Evolutionary conservation across 148 eudicot genomes (phyloP).

Genomic region (Amaranthus cruentus): DNA sequence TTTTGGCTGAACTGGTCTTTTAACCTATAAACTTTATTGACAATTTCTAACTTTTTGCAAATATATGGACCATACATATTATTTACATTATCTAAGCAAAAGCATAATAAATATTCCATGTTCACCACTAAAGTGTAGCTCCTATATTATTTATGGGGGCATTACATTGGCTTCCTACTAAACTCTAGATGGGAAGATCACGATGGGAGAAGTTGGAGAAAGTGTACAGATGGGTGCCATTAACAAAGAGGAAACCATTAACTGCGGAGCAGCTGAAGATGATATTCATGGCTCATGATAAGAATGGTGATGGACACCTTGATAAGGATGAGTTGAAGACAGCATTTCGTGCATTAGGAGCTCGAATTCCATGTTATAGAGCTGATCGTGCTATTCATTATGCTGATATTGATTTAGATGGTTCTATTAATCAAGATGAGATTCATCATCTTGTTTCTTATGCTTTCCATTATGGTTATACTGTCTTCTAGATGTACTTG

Average conservation of each 20-base stretch:
- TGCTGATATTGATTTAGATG: conserved; percentile 41
- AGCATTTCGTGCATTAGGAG: conserved; percentile 33
- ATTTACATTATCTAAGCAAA: conserved; percentile 12
- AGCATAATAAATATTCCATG: conserved; percentile 13
- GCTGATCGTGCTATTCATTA: conserved; percentile 34
- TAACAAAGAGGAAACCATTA: conserved; percentile 8
- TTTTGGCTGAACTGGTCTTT: conserved; percentile 1
- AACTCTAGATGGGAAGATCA: conserved; percentile 16
- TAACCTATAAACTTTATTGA: neutral
- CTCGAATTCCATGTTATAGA: conserved; percentile 29
- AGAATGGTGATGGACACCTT: conserved; percentile 35
- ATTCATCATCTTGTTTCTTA: conserved; percentile 37
- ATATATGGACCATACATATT: conserved; percentile 14
- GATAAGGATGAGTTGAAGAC: conserved; percentile 37
- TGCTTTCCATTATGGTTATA: conserved; percentile 31
- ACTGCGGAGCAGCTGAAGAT: conserved; percentile 32
- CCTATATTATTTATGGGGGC: neutral
- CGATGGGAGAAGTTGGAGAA: conserved; percentile 18
- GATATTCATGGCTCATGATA: conserved; percentile 36
- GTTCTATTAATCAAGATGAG: conserved; percentile 32
- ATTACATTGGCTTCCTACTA: conserved; percentile 11
- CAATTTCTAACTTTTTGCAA: conserved; percentile 3
- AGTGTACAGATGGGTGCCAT: conserved; percentile 13
- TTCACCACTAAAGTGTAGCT: neutral
- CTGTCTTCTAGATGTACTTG: neutral